Conservation (phyloP, 306 rosid genomes). For the Cucurbita argyrosperma region DNA sequence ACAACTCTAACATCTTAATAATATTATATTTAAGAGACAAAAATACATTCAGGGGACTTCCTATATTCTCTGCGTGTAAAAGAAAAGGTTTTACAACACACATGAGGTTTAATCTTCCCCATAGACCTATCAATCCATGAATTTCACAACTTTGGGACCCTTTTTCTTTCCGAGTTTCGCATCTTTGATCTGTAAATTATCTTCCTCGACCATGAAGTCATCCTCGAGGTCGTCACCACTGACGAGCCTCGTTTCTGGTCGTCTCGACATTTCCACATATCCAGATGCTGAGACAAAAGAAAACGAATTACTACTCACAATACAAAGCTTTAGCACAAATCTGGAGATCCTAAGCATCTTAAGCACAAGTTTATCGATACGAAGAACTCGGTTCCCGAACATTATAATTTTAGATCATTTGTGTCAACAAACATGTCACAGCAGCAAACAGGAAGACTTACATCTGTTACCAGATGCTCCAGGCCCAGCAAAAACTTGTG, state of each 20-base stretch:
- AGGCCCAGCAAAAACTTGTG: constrained; percentile 14
- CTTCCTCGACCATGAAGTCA: constrained; percentile 45
- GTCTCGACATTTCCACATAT: constrained; percentile 27
- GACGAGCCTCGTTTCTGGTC: constrained; percentile 32
- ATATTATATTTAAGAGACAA: neutral
- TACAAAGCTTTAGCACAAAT: neutral
- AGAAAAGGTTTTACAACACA: neutral
- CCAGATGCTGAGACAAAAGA: constrained; percentile 26
- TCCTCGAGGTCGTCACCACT: constrained; percentile 90
- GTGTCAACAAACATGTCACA: neutral
- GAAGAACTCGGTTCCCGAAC: neutral
- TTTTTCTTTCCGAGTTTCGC: constrained; percentile 47
- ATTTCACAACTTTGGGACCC: constrained; percentile 62
- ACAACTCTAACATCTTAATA: neutral
- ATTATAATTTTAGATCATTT: neutral
- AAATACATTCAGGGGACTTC: neutral
- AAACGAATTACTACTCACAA: neutral
- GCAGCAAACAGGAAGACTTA: constrained; percentile 5
- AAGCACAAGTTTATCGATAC: neutral
- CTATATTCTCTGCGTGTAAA: neutral
- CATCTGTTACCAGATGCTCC: constrained; percentile 4
- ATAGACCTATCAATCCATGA: constrained; percentile 18
- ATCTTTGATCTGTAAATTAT: constrained; percentile 9
- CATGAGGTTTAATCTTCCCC: neutral
- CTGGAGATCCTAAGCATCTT: neutral